Evolutionary conservation across 2,329 filamentous ascomycete species (phyloP).

Genomic region (Dryadomyces quercus-mongolicae): DNA sequence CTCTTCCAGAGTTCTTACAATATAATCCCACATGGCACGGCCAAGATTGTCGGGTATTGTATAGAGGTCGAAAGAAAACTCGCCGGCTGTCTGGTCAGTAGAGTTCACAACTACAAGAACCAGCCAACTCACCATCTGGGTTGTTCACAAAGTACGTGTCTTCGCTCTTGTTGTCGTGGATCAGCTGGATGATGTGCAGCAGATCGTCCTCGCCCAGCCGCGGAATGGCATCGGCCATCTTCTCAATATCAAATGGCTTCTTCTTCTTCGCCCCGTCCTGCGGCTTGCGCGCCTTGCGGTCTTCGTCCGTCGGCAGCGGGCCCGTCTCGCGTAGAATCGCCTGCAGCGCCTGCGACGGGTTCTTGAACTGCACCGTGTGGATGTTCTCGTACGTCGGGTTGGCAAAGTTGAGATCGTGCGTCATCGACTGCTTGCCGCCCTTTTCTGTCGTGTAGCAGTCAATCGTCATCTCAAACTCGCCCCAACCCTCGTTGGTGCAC

Average conservation of each 20-base stretch:
- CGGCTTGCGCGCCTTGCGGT: slow-evolving; percentile 51
- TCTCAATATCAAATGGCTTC: slow-evolving; percentile 75
- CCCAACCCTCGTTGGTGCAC: slow-evolving; percentile 93
- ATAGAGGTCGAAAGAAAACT: slow-evolving; percentile 97
- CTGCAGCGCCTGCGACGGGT: slow-evolving; percentile 78
- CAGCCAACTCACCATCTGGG: slow-evolving; percentile 58
- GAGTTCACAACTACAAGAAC: neutral
- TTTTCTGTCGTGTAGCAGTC: slow-evolving; percentile 76
- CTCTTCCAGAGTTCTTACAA: slow-evolving; percentile 31
- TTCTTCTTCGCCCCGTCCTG: slow-evolving; percentile 67
- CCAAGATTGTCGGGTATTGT: slow-evolving; percentile 84
- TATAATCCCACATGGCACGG: slow-evolving; percentile 91
- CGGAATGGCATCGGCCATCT: slow-evolving; percentile 82
- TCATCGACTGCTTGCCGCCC: slow-evolving; percentile 63
- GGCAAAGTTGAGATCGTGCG: slow-evolving; percentile 88
- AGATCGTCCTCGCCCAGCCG: slow-evolving; percentile 88
- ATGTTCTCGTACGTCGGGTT: slow-evolving; percentile 69
- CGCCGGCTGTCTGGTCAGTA: slow-evolving; percentile 50
- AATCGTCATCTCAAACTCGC: slow-evolving; percentile 93
- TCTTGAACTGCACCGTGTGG: slow-evolving; percentile 78
- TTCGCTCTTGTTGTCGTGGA: slow-evolving; percentile 89
- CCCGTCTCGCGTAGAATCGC: slow-evolving; percentile 72
- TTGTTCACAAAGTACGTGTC: slow-evolving; percentile 98
- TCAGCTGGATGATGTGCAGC: slow-evolving; percentile 90
- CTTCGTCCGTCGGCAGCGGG: slow-evolving; percentile 65